Evolutionary conservation across 2,329 filamentous ascomycete genomes (phyloP).

Genomic region (Fusarium piperis): DNA sequence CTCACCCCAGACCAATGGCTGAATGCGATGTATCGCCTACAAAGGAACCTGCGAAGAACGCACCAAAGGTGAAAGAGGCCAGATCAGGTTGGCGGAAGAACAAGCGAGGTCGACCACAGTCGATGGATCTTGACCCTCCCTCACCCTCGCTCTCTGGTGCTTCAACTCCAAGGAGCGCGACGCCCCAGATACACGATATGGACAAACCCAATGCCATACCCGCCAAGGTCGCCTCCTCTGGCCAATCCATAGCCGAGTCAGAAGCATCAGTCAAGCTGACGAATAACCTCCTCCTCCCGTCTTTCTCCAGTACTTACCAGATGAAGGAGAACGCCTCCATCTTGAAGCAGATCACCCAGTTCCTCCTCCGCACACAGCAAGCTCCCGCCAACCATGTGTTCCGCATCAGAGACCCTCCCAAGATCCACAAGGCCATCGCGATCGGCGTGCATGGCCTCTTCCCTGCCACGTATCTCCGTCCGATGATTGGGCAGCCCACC

Average conservation of each 20-base stretch:
- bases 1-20: constrained; percentile 60
- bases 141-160: constrained; percentile 42
- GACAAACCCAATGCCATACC: constrained; percentile 5
- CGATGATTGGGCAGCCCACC: constrained; percentile 92
- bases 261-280: constrained; percentile 56
- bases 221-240: constrained; percentile 32
- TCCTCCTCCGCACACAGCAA: constrained; percentile 66
- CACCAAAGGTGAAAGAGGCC: constrained; percentile 45
- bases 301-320: constrained; percentile 74
- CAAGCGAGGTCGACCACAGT: constrained; percentile 58
- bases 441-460: constrained; percentile 97
- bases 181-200: constrained; percentile 25
- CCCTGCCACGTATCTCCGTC: constrained; percentile 85
- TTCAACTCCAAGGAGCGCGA: constrained; percentile 34
- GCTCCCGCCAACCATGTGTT: constrained; percentile 75
- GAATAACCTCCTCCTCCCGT: constrained; percentile 74
- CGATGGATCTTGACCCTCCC: constrained; percentile 57
- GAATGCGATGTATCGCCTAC: constrained; percentile 54
- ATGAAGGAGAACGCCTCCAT: constrained; percentile 75
- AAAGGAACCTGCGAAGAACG: constrained; percentile 46
- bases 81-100: constrained; percentile 52
- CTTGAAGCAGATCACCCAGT: constrained; percentile 70
- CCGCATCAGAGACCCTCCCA: constrained; percentile 73
- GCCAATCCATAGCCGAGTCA: constrained; percentile 52
- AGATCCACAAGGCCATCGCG: constrained; percentile 85